Base-by-base conservation (phyloP, 352 stramenopile genomes). In the Globisporangium sylvaticum region DNA sequence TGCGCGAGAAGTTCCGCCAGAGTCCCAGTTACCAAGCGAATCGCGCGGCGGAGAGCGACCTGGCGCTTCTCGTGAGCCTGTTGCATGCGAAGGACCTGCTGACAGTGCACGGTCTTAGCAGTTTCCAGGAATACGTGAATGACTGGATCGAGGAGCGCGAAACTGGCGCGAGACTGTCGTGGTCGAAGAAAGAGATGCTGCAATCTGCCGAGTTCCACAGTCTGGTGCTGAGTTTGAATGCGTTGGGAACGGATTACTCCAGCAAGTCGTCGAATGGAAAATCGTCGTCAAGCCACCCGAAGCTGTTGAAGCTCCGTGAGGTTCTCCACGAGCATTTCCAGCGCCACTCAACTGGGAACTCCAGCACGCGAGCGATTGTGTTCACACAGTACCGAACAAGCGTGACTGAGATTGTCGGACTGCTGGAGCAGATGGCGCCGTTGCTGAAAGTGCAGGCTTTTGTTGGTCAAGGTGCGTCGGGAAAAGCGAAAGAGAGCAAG, bases 351-450 rank as follows among this genome's bases (percentile, higher is more conserved):
- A 68, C 68, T 6, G 85, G 77, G 0, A 69, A 77, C 29, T 92
- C 83, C 39, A 97, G 84, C 42, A 99, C 97, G 5, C 80, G 96
- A 12, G 97, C 90, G 4, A 99, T 99, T 65, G 95, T 99, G 4
- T 99, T 99, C 74, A 98, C 96, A 7, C 94, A 99, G 67, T 98
- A 95, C 72, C 87, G 98, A 66, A 89, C 91, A 48, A 98, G 89
- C 63, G 97, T 99, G 1, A 79, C 74, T 5, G 96, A 98, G 69
- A 98, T 99, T 65, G 89, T 98, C 2, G 72, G 70, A 5, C 70
- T 97, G 24, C 67, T 98, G 15, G 69, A 73, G 1, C 74, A 79
- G 15, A 73, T 94, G 20, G 67, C 82, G 22, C 86, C 81, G 32
- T 71, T 97, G n/a, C 65, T 99, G 25, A 93, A 94, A 71, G 87